These are phyloP conservation scores for Drechslera avenae DNA, from an alignment of 2,329 filamentous ascomycete species.

Conservation along the genomic window DNA sequence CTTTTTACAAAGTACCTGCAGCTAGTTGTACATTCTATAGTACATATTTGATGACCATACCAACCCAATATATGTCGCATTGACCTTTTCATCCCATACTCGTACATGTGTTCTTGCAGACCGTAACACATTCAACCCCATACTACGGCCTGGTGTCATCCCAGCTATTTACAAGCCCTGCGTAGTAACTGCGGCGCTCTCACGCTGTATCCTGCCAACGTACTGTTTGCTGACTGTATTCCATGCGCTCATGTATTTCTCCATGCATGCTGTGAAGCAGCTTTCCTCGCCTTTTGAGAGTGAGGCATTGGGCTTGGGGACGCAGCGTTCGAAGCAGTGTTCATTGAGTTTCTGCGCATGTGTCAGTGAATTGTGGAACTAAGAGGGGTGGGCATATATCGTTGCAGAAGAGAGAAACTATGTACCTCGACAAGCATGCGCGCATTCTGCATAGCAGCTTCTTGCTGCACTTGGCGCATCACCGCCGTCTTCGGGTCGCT, in stretches of 20 bases:
- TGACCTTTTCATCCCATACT: slow-evolving; percentile 1
- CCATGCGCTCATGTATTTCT: slow-evolving; percentile 62
- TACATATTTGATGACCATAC: slow-evolving; percentile 20
- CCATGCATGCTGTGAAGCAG: slow-evolving; percentile 60
- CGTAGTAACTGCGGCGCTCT: slow-evolving; percentile 20
- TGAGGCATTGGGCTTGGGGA: slow-evolving; percentile 58
- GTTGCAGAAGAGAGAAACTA: neutral
- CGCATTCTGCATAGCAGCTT: slow-evolving; percentile 58
- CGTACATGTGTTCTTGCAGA: neutral
- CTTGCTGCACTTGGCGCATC: slow-evolving; percentile 60
- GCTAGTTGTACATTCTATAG: slow-evolving; percentile 30
- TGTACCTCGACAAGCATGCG: slow-evolving; percentile 54
- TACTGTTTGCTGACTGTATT: slow-evolving; percentile 58
- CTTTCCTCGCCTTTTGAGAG: slow-evolving; percentile 56
- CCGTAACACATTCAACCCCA: too few relatives aligned
- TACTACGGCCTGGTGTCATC: neutral
- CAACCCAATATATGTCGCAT: neutral
- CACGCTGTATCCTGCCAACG: slow-evolving; percentile 55
- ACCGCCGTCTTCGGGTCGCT: slow-evolving; percentile 54
- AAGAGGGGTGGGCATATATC: neutral
- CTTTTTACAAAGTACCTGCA: slow-evolving; percentile 8
- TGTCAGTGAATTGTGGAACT: neutral
- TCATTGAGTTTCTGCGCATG: slow-evolving; percentile 56
- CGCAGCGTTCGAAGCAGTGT: slow-evolving; percentile 62
- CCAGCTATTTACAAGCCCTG: slow-evolving; percentile 12